Base-by-base conservation (phyloP, 371 early-diverging fungal genomes). In the Catenaria anguillulae region DNA sequence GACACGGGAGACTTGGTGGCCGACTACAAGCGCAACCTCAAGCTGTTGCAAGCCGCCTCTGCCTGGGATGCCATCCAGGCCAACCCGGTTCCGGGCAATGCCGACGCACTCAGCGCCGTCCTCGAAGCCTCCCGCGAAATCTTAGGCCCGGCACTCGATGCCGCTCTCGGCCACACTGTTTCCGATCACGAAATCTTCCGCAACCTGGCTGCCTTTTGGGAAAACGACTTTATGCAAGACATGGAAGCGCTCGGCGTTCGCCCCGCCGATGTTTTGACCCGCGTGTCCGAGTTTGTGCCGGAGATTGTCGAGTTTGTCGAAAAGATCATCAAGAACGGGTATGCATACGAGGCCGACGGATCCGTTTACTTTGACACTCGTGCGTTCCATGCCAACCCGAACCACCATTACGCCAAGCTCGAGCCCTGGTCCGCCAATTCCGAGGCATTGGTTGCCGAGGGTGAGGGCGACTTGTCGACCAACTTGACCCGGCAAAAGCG, bases 321-420 rank as follows among this genome's bases (percentile, higher is more conserved):
- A 70, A 78, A 84, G 67, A 92, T 99, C 66, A 88, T 95, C 61
- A 76, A 77, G 55, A 95, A 98, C 64, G 98, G 97, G 21, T 96
- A 86, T 66, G 99, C 89, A 1, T 96, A 96, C 71, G 96, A 85
- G 67, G 78, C 84, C 4, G 84, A 90, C 42, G 98, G 99, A 33
- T 94, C 95, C n/a, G 95, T 99, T 24, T 99, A 98, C 78, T 99
- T 99, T 78, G 91, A 98, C 74, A 87, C 94, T 4, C 73, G 73
- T 4, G 81, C 80, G n/a, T 99, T 96, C 69, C 90, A 90, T 67
- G 77, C 83, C 35, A 83, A 84, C 60, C 64, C 82, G 50, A 85
- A 85, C 63, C 89, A 94, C 72, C 60, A 65, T 55, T 95, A 95
- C 71, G 91, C 92, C 61, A 95, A 96, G 73, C 75, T 95, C 36